Percentiles rank a stretch among this genome's conserved stretches.
Evolutionary conservation across 2,329 filamentous ascomycete genomes (phyloP).

Genomic region (Penicillium hordei): DNA sequence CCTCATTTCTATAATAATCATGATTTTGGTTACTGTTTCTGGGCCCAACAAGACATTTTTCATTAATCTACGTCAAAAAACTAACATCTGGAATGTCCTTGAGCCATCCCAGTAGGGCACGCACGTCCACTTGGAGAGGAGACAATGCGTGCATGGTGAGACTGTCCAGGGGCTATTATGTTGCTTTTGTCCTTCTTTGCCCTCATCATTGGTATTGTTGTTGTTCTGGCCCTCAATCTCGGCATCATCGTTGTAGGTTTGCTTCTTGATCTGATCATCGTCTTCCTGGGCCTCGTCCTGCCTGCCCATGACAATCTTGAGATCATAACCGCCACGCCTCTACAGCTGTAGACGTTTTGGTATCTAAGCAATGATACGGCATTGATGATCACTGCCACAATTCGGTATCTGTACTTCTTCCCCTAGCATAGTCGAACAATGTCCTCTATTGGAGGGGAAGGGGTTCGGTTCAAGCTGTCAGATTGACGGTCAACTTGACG

Average conservation of each 20-base stretch:
- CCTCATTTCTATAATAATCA: constrained; percentile 8
- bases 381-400: background rate
- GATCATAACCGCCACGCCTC: background rate
- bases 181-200: background rate
- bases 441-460: too few relatives aligned
- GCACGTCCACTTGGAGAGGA: background rate
- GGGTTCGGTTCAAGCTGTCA: background rate
- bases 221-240: background rate
- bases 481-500: background rate
- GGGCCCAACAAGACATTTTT: background rate
- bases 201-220: background rate
- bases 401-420: background rate
- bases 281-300: background rate
- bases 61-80: background rate
- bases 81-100: background rate
- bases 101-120: constrained; percentile 1
- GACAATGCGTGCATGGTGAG: constrained; percentile 1
- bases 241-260: background rate
- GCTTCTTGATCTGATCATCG: background rate
- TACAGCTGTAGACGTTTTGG: background rate
- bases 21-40: background rate
- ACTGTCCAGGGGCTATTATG: background rate
- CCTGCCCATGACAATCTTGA: background rate
- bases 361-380: background rate
- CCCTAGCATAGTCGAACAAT: background rate